Percentiles rank a stretch among this genome's conserved stretches.
Conservation (phyloP, 768 basidiomycete genomes). For the Tremella fuciformis region DNA sequence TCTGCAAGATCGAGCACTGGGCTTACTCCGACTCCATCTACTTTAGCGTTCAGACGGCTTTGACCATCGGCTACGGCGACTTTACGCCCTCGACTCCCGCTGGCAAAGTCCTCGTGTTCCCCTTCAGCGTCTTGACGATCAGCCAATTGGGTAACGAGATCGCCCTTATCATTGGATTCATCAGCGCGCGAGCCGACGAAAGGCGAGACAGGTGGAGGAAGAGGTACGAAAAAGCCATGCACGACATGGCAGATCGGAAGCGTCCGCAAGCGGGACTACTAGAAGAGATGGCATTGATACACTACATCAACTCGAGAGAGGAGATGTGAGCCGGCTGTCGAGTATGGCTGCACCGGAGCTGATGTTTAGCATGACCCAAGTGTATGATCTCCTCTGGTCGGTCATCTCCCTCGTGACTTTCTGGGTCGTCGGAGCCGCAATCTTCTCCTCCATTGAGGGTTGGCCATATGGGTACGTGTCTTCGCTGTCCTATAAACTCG, state of each 20-base stretch:
- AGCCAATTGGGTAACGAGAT: slow-evolving; percentile 49
- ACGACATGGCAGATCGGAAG: slow-evolving; percentile 25
- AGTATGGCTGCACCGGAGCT: slow-evolving; percentile 4
- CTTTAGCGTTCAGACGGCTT: slow-evolving; percentile 19
- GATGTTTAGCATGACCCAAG: slow-evolving; percentile 33
- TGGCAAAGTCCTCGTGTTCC: slow-evolving; percentile 38
- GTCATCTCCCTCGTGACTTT: slow-evolving; percentile 42
- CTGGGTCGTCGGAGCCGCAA: slow-evolving; percentile 50
- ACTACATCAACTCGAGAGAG: slow-evolving; percentile 46
- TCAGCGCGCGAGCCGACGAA: slow-evolving; percentile 30
- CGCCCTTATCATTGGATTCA: slow-evolving; percentile 45
- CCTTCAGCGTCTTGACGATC: slow-evolving; percentile 51
- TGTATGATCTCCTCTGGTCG: slow-evolving; percentile 46
- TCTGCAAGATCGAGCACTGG: slow-evolving; percentile 50
- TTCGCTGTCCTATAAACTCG: neutral
- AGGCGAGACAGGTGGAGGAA: slow-evolving; percentile 42
- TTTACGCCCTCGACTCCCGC: slow-evolving; percentile 33
- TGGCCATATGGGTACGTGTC: slow-evolving; percentile 45
- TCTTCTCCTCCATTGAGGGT: slow-evolving; percentile 49
- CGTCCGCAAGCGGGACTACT: slow-evolving; percentile 38
- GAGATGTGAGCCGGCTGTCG: slow-evolving; percentile 31
- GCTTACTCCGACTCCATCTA: slow-evolving; percentile 36
- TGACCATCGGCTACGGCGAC: slow-evolving; percentile 43
- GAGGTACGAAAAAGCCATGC: slow-evolving; percentile 40
- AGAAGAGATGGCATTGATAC: slow-evolving; percentile 50